Base-by-base conservation (phyloP, 1,284 basidiomycete genomes). In the Melampsora americana region DNA sequence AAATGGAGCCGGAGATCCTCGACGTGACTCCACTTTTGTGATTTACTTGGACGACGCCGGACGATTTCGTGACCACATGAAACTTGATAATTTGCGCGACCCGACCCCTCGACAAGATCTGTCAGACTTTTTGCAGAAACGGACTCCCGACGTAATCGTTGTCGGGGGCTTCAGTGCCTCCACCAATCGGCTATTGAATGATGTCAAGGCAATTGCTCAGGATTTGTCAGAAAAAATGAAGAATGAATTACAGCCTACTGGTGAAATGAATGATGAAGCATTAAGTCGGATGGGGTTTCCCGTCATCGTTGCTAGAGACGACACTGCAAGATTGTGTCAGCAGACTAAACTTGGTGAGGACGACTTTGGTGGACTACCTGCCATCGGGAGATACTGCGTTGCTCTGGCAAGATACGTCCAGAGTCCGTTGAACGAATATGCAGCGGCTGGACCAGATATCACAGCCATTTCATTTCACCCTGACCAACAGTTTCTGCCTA, bases 381-480 rank as follows among this genome's bases (percentile, higher is more conserved):
- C 88, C 20, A 89, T 91, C 66, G 91, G 90, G n/a, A 91, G 92
- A 82, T 99, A 98, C 82, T 98, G 95, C 80, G 87, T 99, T 64
- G 97, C 92, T 66, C 84, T 99, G 79, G 95, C 95, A 56, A 89
- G 96, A 74, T 99, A 96, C 82, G 87, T 88, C 12, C 96, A 99
- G 83, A 95, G 90, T 81, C 96, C 96, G 0, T 84, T 99, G 80
- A 95, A 93, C 81, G 95, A 96, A 82, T 95, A 92, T 82, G 91
- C 92, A 28, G 91, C 93, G 0, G 85, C 97, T 50, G 93, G 92
- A 9, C 48, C 65, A 18, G 92, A 95, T 83, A 88, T 97, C 72
- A 85, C 88, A 14, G 89, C 92, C 4, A 88, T 95, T 77, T 87
- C 89, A 0, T 91, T 93, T 79, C 88, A 91, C 78, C 90, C 93